phyloP scores from a whole-genome alignment of 2,329 filamentous ascomycete genomes.

The Dactylellina cionopaga region DNA sequence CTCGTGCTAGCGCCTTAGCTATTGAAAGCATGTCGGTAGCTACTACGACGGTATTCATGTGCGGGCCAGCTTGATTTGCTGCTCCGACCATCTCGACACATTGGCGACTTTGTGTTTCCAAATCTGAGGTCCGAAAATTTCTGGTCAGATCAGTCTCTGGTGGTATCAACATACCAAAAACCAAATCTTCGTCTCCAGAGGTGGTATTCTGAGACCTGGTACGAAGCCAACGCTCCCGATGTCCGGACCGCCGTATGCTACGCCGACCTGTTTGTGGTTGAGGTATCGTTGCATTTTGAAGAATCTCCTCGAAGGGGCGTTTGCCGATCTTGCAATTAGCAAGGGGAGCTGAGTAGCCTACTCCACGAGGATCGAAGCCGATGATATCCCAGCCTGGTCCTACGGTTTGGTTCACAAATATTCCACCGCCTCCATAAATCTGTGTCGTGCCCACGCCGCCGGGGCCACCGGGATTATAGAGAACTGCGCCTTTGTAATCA shows the following conservation, averaged over 20 bases:
- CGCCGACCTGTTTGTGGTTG: background rate
- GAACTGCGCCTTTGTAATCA: constrained; percentile 58
- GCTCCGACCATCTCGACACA: constrained; percentile 1
- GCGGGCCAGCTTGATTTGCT: constrained; percentile 28
- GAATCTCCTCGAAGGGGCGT: constrained; percentile 15
- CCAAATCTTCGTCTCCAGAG: constrained; percentile 17
- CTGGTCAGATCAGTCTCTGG: too few species aligned
- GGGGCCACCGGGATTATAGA: constrained; percentile 64
- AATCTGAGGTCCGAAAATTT: too few species aligned
- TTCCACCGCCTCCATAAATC: constrained; percentile 52
- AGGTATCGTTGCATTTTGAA: constrained; percentile 35
- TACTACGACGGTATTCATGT: constrained; percentile 40
- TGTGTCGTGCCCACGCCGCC: constrained; percentile 62
- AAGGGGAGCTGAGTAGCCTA: constrained; percentile 28
- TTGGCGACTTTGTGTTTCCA: background rate
- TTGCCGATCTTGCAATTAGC: constrained; percentile 5
- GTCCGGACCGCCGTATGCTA: too few species aligned
- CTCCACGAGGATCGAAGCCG: constrained; percentile 35
- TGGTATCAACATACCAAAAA: constrained; percentile 23
- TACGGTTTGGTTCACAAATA: background rate
- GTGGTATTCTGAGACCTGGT: too few species aligned
- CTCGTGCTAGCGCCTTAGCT: constrained; percentile 27
- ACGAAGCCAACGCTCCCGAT: too few species aligned
- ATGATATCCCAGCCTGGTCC: constrained; percentile 42
- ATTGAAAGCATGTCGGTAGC: constrained; percentile 38